Evolutionary conservation across 129 eudicot species (phyloP).

Genomic region (Saussurea involucrata): DNA sequence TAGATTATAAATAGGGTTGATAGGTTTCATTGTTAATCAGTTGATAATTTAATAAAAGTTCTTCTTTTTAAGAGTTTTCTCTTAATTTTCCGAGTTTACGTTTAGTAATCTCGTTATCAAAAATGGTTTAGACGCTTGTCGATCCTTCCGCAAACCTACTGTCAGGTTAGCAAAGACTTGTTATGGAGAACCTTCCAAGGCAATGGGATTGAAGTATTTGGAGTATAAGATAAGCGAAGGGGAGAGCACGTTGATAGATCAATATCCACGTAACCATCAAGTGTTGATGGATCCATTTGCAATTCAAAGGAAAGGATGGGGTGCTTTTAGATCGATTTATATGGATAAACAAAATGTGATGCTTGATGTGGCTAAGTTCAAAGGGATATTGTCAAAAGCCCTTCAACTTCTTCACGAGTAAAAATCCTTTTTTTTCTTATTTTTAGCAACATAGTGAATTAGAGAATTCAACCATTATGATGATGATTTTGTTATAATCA

Average conservation of each 20-base stretch:
- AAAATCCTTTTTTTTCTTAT: not conserved
- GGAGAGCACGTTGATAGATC: constrained; percentile 59
- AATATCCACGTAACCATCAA: constrained; percentile 43
- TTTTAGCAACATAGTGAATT: too few species aligned
- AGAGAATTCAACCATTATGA: not conserved
- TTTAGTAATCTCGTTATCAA: too few species aligned
- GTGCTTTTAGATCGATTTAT: constrained; percentile 36
- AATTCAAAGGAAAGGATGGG: constrained; percentile 45
- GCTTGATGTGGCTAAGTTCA: constrained; percentile 54
- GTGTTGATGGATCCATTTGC: constrained; percentile 46
- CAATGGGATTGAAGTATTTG: constrained; percentile 57
- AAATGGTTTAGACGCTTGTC: too few species aligned
- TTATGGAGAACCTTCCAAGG: constrained; percentile 46
- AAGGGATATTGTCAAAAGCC: constrained; percentile 43
- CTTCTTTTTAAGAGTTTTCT: too few species aligned
- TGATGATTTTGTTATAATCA: too few species aligned
- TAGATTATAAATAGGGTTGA: too few species aligned
- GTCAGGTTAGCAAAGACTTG: constrained; percentile 36
- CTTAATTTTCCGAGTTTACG: too few species aligned
- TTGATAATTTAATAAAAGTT: too few species aligned
- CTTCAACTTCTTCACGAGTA: constrained; percentile 23
- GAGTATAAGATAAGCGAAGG: constrained; percentile 44
- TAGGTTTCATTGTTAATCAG: too few species aligned
- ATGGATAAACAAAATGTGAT: constrained; percentile 66
- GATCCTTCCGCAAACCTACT: too few species aligned